Percentiles rank a stretch among this genome's conserved stretches.
These are phyloP conservation scores for Suhomyces tanzawaensis DNA, from an alignment of 805 yeast species.

Conservation along the genomic window DNA sequence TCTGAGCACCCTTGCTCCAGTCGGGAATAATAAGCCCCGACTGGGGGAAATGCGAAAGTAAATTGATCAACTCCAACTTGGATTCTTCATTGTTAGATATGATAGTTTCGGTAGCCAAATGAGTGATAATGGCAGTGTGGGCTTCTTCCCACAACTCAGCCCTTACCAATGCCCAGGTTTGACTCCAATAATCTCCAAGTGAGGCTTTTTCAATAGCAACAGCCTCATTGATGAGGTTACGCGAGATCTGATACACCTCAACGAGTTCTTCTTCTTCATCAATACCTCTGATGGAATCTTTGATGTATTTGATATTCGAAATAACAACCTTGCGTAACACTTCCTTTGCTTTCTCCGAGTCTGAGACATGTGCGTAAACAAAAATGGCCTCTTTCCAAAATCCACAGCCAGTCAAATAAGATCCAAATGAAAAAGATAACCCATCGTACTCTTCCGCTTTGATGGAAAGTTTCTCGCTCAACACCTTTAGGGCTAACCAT, in stretches of 20 bases:
- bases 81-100: slow-evolving; percentile 42
- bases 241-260: slow-evolving; percentile 47
- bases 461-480: slow-evolving; percentile 19
- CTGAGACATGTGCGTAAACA: slow-evolving; percentile 54
- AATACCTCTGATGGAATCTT: slow-evolving; percentile 16
- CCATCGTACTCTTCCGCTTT: slow-evolving; percentile 20
- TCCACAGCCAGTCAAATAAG: slow-evolving; percentile 44
- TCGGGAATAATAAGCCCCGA: slow-evolving; percentile 36
- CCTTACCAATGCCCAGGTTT: slow-evolving; percentile 57
- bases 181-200: slow-evolving; percentile 52
- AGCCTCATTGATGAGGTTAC: slow-evolving; percentile 49
- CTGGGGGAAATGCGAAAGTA: slow-evolving; percentile 46
- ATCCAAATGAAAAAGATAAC: slow-evolving; percentile 42
- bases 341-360: slow-evolving; percentile 44
- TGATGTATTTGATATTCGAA: slow-evolving; percentile 29
- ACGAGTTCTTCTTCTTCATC: slow-evolving; percentile 37
- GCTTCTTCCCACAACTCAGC: slow-evolving; percentile 66
- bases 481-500: slow-evolving; percentile 53
- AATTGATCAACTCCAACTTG: slow-evolving; percentile 34
- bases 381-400: slow-evolving; percentile 60
- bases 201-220: slow-evolving; percentile 56
- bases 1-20: slow-evolving; percentile 59
- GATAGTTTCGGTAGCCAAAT: slow-evolving; percentile 73
- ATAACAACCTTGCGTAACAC: slow-evolving; percentile 39
- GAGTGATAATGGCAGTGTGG: slow-evolving; percentile 50